Conservation (phyloP, 2,329 filamentous ascomycete genomes). For the Beauveria medogensis region DNA sequence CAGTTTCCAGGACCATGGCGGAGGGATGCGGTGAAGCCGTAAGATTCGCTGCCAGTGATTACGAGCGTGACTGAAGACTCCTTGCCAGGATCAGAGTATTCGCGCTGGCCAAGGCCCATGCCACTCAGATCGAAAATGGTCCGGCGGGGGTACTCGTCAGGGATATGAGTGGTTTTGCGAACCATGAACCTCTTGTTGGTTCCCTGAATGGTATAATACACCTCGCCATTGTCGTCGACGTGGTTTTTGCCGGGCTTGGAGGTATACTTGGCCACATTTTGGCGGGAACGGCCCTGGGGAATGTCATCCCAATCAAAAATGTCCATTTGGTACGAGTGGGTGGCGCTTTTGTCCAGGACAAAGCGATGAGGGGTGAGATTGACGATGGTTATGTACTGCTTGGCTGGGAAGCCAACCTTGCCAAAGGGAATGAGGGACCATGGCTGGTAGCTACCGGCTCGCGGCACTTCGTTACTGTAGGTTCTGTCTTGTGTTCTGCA, state of each 20-base stretch:
- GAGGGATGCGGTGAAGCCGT: slow-evolving; percentile 25
- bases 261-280: slow-evolving; percentile 23
- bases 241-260: slow-evolving; percentile 12
- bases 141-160: slow-evolving; percentile 18
- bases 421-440: slow-evolving; percentile 11
- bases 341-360: slow-evolving; percentile 15
- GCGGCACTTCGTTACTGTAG: slow-evolving; percentile 11
- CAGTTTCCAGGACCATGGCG: slow-evolving; percentile 22
- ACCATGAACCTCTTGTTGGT: slow-evolving; percentile 24
- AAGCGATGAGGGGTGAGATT: slow-evolving; percentile 27
- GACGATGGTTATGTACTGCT: slow-evolving; percentile 26
- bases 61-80: slow-evolving; percentile 25
- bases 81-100: slow-evolving; percentile 24
- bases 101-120: slow-evolving; percentile 26
- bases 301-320: slow-evolving; percentile 25
- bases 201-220: slow-evolving; percentile 22
- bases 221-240: slow-evolving; percentile 24
- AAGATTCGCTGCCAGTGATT: slow-evolving; percentile 26
- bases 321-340: slow-evolving; percentile 25
- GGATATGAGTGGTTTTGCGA: slow-evolving; percentile 23
- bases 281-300: slow-evolving; percentile 23
- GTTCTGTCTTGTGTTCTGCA: slow-evolving; percentile 7
- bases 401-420: slow-evolving; percentile 12
- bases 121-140: slow-evolving; percentile 23
- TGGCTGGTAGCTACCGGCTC: slow-evolving; percentile 11